Evolutionary conservation across 2,329 filamentous ascomycete species (phyloP), one percentile per base, ranked within the genome.

Genomic region (Orbilia brochopaga): DNA sequence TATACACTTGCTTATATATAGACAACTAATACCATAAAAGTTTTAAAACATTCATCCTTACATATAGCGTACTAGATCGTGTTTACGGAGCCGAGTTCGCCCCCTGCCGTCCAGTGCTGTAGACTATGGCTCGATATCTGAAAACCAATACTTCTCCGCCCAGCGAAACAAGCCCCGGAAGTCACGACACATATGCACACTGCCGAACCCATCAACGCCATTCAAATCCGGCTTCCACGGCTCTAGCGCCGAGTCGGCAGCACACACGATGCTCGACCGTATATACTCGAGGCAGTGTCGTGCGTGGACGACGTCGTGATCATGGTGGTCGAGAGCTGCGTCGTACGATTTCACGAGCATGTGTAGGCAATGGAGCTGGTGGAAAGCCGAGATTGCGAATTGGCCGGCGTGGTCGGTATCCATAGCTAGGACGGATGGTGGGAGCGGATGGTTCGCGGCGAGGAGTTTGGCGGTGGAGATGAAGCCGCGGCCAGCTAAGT

Each of bases 251-350:
- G 78, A 78, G 74, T 81, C 79, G 11, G 77, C 80, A 0, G 78
- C 74, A 46, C 80, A 81, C 74, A 79, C 78, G 61, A 81, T 77
- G 24, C 76, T 78, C 65, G 80, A 79, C 15, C 79, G 78, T 7
- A 81, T 73, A 50, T 80, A 80, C 59, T 81, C 79, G 72, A 80
- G 78, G 76, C 80, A 81, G 70, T 81, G 80, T 19, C 77, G 73
- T 53, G 79, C 76, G 74, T 81, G 80, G 23, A 76, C 65, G 3
- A 78, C 78, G 35, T 66, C 78, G 74, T 79, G 81, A 6, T 79
- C 79, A n/a, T 76, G 75, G 59, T 79, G 78, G 5, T 48, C 59
- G 7, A 70, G 48, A 0, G 66, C 66, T 13, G 37, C 23, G 54
- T 59, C 59, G 73, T 77, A 79, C 60, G 78, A 78, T 74, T 77